Evolutionary conservation across 768 basidiomycete genomes (phyloP).

Genomic region (Phylloporus rhodoxanthus): DNA sequence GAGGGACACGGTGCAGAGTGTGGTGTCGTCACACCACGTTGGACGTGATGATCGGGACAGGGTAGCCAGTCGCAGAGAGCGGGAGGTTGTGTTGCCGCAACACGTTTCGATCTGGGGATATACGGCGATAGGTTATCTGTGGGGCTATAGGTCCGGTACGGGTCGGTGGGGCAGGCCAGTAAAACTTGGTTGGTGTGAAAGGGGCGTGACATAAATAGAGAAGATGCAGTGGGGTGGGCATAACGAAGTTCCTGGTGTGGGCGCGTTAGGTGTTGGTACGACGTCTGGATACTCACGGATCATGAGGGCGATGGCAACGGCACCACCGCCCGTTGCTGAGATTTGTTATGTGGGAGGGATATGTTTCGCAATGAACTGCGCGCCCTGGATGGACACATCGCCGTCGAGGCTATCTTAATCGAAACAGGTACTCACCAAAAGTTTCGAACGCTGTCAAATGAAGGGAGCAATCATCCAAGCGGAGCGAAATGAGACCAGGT

Average conservation of each 20-base stretch:
- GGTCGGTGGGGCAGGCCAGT: conserved; percentile 14
- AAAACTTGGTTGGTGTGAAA: conserved; percentile 30
- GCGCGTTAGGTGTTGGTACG: conserved; percentile 30
- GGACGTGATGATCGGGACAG: conserved; percentile 67
- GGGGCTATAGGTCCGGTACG: conserved; percentile 38
- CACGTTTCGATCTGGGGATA: conserved; percentile 59
- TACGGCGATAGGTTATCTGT: conserved; percentile 80
- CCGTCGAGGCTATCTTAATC: background rate
- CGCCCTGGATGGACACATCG: conserved; percentile 48
- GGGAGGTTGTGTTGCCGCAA: conserved; percentile 25
- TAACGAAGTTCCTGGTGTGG: background rate
- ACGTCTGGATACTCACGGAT: conserved; percentile 93
- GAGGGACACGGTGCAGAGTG: conserved; percentile 25
- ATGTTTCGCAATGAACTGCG: conserved; percentile 82
- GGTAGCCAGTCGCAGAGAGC: conserved; percentile 38
- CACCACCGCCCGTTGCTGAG: conserved; percentile 77
- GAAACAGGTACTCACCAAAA: conserved; percentile 51
- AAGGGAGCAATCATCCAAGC: conserved; percentile 82
- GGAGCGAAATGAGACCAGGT: conserved; percentile 64
- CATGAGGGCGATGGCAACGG: conserved; percentile 91
- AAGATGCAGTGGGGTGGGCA: conserved; percentile 3
- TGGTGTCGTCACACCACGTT: conserved; percentile 47
- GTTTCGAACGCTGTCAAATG: conserved; percentile 70
- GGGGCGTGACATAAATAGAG: conserved; percentile 26
- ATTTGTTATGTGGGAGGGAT: conserved; percentile 87